A percentile compares a stretch with the other conserved stretches of the same genome.
phyloP scores from a whole-genome alignment of 257 asterid species.

The Solanum chilense region DNA sequence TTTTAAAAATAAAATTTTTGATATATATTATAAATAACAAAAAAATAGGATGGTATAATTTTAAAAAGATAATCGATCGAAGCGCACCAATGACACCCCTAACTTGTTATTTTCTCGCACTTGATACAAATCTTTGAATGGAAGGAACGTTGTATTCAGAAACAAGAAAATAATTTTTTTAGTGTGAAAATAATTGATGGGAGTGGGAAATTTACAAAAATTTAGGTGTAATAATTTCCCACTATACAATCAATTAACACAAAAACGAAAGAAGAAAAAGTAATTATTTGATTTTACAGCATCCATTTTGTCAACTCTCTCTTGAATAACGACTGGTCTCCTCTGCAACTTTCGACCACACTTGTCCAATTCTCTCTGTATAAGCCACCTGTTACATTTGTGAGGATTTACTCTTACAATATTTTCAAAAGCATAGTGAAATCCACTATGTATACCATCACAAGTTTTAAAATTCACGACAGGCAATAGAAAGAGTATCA shows the following conservation, averaged over 20 bases:
- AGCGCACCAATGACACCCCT: not conserved
- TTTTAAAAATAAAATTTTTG: no score
- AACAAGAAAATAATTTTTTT: not conserved
- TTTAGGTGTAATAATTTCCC: not conserved
- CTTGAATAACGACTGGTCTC: constrained; percentile 58
- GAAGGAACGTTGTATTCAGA: not conserved
- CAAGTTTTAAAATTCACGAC: not conserved
- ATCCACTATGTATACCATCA: not conserved
- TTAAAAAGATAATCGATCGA: no score
- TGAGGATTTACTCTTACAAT: not conserved
- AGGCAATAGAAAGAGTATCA: not conserved
- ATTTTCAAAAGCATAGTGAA: not conserved
- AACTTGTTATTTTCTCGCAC: no score
- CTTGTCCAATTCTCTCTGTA: constrained; percentile 57
- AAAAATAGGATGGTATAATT: not conserved
- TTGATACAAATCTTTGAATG: not conserved
- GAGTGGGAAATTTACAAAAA: not conserved
- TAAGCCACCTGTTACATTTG: constrained; percentile 51
- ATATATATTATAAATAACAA: no score
- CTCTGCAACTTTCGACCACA: constrained; percentile 83
- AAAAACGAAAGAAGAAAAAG: not conserved
- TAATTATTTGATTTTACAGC: constrained; percentile 10
- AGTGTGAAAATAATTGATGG: not conserved
- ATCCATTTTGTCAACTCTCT: constrained; percentile 19
- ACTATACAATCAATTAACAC: not conserved